Evolutionary conservation across 805 yeast species (phyloP).

Genomic region (Pichia sporocuriosa): DNA sequence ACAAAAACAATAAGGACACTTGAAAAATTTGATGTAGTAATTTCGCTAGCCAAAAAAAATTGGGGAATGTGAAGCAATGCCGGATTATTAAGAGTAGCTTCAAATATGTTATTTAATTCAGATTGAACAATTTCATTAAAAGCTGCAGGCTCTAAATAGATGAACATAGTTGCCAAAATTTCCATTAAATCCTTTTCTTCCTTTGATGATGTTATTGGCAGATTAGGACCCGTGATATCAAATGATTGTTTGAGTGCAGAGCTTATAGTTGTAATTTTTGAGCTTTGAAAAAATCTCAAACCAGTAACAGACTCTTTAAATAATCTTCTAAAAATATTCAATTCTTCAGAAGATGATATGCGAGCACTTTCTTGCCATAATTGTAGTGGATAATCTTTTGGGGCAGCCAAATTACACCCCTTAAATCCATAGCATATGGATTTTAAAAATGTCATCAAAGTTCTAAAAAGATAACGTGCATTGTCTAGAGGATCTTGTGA

Average conservation of each 20-base stretch:
- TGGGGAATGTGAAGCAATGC: constrained; percentile 89
- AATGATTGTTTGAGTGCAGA: constrained; percentile 35
- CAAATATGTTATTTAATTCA: constrained; percentile 72
- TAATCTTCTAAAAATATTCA: constrained; percentile 63
- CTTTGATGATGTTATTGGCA: constrained; percentile 81
- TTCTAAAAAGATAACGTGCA: constrained; percentile 80
- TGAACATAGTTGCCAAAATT: constrained; percentile 85
- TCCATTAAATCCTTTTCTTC: constrained; percentile 97
- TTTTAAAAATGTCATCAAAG: constrained; percentile 82
- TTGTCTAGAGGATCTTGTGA: constrained; percentile 72
- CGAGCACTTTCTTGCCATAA: constrained; percentile 85
- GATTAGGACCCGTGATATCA: constrained; percentile 70
- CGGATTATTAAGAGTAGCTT: constrained; percentile 73
- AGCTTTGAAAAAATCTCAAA: constrained; percentile 60
- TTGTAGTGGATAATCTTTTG: constrained; percentile 42
- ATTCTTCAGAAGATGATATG: constrained; percentile 77
- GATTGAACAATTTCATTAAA: constrained; percentile 85
- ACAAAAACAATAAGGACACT: constrained; percentile 76
- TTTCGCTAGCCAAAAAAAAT: constrained; percentile 86
- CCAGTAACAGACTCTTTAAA: constrained; percentile 84
- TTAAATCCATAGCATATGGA: constrained; percentile 86
- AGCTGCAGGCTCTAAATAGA: constrained; percentile 90
- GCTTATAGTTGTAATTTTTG: constrained; percentile 39
- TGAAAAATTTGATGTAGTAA: constrained; percentile 88
- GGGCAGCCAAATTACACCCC: constrained; percentile 81